These are phyloP conservation scores for Aspergillus eucalypticola DNA, from an alignment of 2,329 filamentous ascomycete species.

Conservation along the genomic window DNA sequence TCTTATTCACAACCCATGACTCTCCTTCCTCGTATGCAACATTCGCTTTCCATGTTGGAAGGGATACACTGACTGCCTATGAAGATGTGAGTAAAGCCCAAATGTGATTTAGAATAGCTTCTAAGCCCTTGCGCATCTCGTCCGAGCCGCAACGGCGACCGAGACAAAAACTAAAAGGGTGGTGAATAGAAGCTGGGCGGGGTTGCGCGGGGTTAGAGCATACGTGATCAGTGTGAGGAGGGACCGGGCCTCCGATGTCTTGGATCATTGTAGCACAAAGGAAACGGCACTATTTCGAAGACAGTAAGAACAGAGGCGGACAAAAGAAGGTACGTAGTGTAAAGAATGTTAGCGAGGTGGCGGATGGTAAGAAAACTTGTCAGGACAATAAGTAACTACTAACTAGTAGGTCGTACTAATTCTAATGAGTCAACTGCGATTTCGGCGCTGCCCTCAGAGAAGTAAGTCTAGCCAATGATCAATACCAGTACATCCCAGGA, in stretches of 20 bases:
- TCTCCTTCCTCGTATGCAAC: constrained; percentile 93
- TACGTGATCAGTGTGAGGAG: constrained; percentile 76
- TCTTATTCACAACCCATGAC: constrained; percentile 76
- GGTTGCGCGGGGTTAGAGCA: constrained; percentile 40
- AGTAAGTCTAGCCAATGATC: constrained; percentile 12
- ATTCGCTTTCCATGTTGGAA: constrained; percentile 90
- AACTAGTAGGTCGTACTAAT: background rate
- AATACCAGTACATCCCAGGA: background rate
- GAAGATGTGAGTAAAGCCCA: constrained; percentile 10
- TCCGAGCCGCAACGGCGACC: background rate
- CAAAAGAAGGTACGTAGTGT: background rate
- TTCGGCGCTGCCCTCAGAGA: constrained; percentile 16
- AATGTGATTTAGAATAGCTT: background rate
- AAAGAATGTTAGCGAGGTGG: background rate
- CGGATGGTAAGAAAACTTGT: background rate
- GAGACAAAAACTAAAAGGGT: background rate
- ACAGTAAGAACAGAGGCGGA: background rate
- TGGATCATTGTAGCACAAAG: constrained; percentile 35
- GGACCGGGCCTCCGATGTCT: constrained; percentile 68
- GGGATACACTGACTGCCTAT: constrained; percentile 91
- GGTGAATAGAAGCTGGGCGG: constrained; percentile 7
- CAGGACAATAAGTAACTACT: background rate
- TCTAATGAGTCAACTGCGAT: constrained; percentile 16
- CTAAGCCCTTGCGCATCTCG: background rate
- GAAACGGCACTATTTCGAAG: background rate